Conservation (phyloP, 768 basidiomycete species). For the Tremella yokohamensis region DNA sequence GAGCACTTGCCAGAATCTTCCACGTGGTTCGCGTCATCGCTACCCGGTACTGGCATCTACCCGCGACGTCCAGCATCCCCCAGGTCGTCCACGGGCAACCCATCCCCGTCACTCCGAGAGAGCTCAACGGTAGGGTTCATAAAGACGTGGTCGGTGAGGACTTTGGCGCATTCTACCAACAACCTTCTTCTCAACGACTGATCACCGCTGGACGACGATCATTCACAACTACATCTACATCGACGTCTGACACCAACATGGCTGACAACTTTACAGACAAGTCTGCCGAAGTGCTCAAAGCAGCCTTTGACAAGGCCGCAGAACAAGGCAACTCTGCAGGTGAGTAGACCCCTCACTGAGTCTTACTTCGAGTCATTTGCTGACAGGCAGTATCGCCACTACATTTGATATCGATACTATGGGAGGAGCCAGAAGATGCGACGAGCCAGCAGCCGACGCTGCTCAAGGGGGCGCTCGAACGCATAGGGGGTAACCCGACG, state of each 20-base stretch:
- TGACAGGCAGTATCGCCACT: constrained; percentile 65
- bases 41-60: not conserved
- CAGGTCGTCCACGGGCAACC: no score
- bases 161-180: not conserved
- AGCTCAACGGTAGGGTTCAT: no score
- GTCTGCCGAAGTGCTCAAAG: constrained; percentile 65
- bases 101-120: no score
- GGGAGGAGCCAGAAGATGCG: constrained; percentile 49
- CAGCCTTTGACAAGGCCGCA: constrained; percentile 74
- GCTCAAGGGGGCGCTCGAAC: constrained; percentile 71
- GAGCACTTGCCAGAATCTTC: constrained; percentile 2
- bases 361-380: constrained; percentile 1
- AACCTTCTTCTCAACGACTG: not conserved
- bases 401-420: constrained; percentile 74
- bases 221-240: not conserved
- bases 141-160: no score
- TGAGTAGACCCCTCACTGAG: constrained; percentile 51
- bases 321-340: constrained; percentile 80
- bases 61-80: not conserved
- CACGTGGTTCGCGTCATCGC: constrained; percentile 7
- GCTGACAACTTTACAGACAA: constrained; percentile 76
- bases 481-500: constrained; percentile 71
- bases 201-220: not conserved
- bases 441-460: constrained; percentile 57
- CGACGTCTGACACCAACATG: constrained; percentile 50